Percentiles rank a stretch among this genome's conserved stretches.
These are phyloP conservation scores for Aspergillus bombycis DNA, from an alignment of 2,329 filamentous ascomycete genomes.

Conservation along the genomic window DNA sequence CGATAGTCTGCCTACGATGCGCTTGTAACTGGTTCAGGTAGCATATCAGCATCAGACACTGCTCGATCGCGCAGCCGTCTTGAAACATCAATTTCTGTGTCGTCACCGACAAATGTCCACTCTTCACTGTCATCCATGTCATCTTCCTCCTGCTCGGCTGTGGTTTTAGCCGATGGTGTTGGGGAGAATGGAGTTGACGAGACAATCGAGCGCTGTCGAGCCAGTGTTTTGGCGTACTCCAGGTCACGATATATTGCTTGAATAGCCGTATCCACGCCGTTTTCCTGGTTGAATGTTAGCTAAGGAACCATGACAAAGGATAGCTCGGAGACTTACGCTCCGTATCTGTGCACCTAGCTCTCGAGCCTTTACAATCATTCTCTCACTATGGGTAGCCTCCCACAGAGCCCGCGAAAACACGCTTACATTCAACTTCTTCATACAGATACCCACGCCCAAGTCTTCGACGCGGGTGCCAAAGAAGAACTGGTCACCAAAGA, in stretches of 20 bases:
- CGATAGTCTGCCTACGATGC: neutral
- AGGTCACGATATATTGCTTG: constrained; percentile 93
- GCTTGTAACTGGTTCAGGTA: constrained; percentile 21
- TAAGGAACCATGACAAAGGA: neutral
- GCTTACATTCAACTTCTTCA: constrained; percentile 87
- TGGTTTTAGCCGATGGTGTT: constrained; percentile 37
- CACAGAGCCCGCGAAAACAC: constrained; percentile 84
- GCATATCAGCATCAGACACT: constrained; percentile 28
- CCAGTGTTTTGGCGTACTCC: constrained; percentile 84
- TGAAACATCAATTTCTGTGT: constrained; percentile 51
- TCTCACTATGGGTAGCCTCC: constrained; percentile 85
- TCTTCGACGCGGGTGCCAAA: constrained; percentile 90
- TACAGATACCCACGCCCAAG: constrained; percentile 84
- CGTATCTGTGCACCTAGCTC: constrained; percentile 85
- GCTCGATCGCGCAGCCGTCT: constrained; percentile 37
- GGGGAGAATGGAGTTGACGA: constrained; percentile 41
- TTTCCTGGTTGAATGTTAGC: constrained; percentile 63
- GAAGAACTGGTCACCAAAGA: constrained; percentile 98
- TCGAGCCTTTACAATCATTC: constrained; percentile 86
- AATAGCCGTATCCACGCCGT: constrained; percentile 86
- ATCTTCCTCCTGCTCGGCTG: constrained; percentile 43
- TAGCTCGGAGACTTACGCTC: constrained; percentile 59
- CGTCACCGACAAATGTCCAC: constrained; percentile 85
- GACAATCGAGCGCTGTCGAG: constrained; percentile 61
- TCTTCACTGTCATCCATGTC: constrained; percentile 72